Evolutionary conservation across 202 grass and related monocot genomes (phyloP).

Genomic region (Dendrocalamus latiflorus): DNA sequence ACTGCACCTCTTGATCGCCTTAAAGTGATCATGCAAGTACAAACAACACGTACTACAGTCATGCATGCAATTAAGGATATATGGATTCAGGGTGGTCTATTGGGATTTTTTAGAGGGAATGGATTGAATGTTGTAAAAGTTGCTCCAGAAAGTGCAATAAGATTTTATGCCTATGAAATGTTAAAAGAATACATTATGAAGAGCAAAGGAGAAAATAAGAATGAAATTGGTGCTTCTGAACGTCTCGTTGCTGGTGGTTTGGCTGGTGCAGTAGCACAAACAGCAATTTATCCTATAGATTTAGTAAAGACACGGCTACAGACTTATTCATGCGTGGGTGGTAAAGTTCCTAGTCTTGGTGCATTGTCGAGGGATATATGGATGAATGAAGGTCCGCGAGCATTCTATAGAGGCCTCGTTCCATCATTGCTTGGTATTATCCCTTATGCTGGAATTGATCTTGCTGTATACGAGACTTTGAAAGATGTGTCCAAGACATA

Average conservation of each 20-base stretch:
- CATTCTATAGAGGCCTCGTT: slow-evolving; percentile 92
- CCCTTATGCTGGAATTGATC: slow-evolving; percentile 95
- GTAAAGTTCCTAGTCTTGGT: slow-evolving; percentile 77
- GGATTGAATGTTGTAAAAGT: slow-evolving; percentile 99
- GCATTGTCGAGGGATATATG: slow-evolving; percentile 75
- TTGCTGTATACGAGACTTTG: slow-evolving; percentile 91
- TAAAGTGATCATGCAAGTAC: slow-evolving; percentile 95
- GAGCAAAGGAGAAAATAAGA: slow-evolving; percentile 76
- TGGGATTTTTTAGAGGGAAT: slow-evolving; percentile 94
- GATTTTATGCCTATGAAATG: slow-evolving; percentile 90
- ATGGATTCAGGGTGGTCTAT: slow-evolving; percentile 64
- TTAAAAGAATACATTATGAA: slow-evolving; percentile 87
- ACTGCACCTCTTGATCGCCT: slow-evolving; percentile 96
- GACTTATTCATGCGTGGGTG: slow-evolving; percentile 59
- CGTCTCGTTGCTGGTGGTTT: slow-evolving; percentile 87
- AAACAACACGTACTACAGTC: slow-evolving; percentile 53
- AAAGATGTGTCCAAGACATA: slow-evolving; percentile 86
- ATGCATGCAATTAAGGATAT: slow-evolving; percentile 79
- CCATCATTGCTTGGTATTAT: slow-evolving; percentile 97
- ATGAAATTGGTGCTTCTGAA: slow-evolving; percentile 67
- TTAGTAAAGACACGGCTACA: slow-evolving; percentile 90
- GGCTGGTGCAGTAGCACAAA: slow-evolving; percentile 87
- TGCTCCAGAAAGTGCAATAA: slow-evolving; percentile 92
- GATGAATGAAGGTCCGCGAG: slow-evolving; percentile 80
- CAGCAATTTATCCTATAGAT: slow-evolving; percentile 88